Conservation (phyloP, 2,329 filamentous ascomycete genomes). For the Xylariaceae sp. region DNA sequence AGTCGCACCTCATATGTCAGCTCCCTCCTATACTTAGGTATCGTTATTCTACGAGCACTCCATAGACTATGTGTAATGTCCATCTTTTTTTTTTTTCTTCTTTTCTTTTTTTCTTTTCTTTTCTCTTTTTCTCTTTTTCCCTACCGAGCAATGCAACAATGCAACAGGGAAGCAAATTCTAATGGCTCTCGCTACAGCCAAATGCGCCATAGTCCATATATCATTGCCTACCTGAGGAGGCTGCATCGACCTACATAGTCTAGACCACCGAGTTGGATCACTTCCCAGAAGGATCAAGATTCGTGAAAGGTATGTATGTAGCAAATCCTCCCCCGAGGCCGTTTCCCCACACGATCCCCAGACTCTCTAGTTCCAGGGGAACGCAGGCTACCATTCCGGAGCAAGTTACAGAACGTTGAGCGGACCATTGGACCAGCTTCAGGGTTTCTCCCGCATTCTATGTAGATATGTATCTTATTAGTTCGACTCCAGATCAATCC, state of each 20-base stretch:
- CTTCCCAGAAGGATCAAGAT: background rate
- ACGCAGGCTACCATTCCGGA: background rate
- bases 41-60: too few relatives aligned
- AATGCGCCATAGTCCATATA: background rate
- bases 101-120: too few relatives aligned
- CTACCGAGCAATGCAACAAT: background rate
- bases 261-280: background rate
- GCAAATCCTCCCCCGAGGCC: background rate
- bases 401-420: background rate
- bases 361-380: background rate
- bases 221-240: background rate
- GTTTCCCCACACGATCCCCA: background rate
- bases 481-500: background rate
- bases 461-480: too few relatives aligned
- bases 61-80: too few relatives aligned
- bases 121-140: too few relatives aligned
- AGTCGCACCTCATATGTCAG: too few relatives aligned
- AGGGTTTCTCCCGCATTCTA: background rate
- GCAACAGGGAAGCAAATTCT: background rate
- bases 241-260: background rate
- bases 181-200: background rate
- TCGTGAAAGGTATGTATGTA: too few relatives aligned
- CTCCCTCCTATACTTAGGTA: too few relatives aligned
- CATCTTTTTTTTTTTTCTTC: too few relatives aligned
- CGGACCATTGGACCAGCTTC: background rate